Evolutionary conservation across 179 eudicot species (phyloP), one percentile per base, ranked within the genome.

Genomic region (Camellia oleifera): DNA sequence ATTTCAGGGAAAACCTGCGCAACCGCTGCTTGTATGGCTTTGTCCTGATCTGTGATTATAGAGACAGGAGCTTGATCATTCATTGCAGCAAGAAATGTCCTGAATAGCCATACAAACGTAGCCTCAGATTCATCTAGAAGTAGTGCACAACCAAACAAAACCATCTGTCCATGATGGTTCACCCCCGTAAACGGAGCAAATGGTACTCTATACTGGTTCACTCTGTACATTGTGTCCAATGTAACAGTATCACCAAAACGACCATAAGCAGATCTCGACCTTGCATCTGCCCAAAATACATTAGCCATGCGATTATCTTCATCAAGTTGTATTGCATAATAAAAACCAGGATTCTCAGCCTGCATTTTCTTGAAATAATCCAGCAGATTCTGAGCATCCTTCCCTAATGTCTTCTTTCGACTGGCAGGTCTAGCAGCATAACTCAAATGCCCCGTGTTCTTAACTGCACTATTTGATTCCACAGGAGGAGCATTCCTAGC

Each of bases 261-360:
- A 75, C 82, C 78, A 79, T 91, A 94, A 58, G 97, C 90, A 80
- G 89, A 86, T 84, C 97, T 91, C 62, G 98, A 93, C 87, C 92
- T 91, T 66, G 96, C 88, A 80, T 94, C 94, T 12, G 98, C 89
- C 98, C 98, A 94, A 77, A 93, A 94, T 76, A 87, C 94, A 86
- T 89, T 93, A 48, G 94, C 87, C 93, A 94, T 89, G 78, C 85
- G 89, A 78, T 90, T 89, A 71, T 93, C 94, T 48, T 93, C 97
- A 81, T 94, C 96, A 15, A 94, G 91, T 76, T 94, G 95, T 84
- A 94, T 83, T 7, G 98, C 98, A 83, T 94, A 94, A 75, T 90
- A 93, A 86, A 94, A 94, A 17, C 96, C 97, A 5, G 97, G 97
- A 67, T 94, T 94, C 86, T 93, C 97, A 6, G 96, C 95, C 89